Conservation (phyloP, 2,329 filamentous ascomycete species). For the Zelopaecilomyces penicillatus region DNA sequence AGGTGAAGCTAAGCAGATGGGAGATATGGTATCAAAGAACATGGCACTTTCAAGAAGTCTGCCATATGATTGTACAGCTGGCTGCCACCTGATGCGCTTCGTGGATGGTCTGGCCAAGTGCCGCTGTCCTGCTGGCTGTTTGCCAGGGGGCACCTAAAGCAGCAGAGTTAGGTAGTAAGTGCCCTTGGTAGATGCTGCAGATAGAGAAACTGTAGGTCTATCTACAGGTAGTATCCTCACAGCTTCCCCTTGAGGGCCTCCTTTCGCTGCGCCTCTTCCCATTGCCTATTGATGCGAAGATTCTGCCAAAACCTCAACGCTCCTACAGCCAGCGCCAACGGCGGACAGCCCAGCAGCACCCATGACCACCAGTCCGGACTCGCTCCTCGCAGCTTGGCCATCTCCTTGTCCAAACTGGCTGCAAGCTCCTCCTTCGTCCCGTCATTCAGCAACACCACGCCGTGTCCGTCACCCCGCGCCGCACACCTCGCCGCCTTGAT, state of each 20-base stretch:
- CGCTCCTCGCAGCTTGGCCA: slow-evolving; percentile 50
- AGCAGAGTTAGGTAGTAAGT: too few species aligned
- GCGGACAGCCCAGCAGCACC: slow-evolving; percentile 61
- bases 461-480: slow-evolving; percentile 53
- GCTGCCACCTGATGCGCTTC: too few species aligned
- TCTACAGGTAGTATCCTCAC: too few species aligned
- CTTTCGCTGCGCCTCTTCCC: slow-evolving; percentile 50
- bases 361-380: slow-evolving; percentile 84
- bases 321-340: slow-evolving; percentile 60
- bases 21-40: too few species aligned
- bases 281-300: slow-evolving; percentile 58
- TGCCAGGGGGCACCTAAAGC: too few species aligned
- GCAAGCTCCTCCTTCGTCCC: slow-evolving; percentile 61
- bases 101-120: too few species aligned
- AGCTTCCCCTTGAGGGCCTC: slow-evolving; percentile 18
- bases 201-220: too few species aligned
- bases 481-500: slow-evolving; percentile 72
- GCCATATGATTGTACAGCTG: too few species aligned
- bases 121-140: too few species aligned
- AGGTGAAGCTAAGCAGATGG: too few species aligned
- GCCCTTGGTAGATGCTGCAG: too few species aligned
- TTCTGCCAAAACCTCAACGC: slow-evolving; percentile 68
- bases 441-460: slow-evolving; percentile 89
- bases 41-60: too few species aligned
- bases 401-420: slow-evolving; percentile 55